Base-by-base conservation (phyloP, 164 flowering plant species). In the Piper betle region DNA sequence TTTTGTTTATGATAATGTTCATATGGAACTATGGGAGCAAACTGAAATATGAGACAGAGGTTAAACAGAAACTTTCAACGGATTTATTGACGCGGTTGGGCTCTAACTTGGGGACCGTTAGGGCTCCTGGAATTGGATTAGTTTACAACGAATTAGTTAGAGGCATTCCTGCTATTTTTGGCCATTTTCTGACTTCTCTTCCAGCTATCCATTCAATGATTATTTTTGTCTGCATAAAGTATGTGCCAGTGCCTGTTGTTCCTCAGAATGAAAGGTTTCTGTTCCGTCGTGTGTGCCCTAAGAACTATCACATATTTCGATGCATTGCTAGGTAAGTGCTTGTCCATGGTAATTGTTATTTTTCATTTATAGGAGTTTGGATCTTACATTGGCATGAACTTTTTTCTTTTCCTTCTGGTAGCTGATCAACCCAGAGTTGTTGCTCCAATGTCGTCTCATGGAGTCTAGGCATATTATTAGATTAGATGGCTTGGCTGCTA, bases 1-100 rank as follows among this genome's bases (percentile, higher is more conserved):
- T 86, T 40, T 67, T 86, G 75, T 90, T 93, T 67, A 66, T 90
- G 48, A 81, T 93, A 48, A 93, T 93, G 99, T 82, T 38, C 41
- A 65, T 93, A 66, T 93, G 99, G 99, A 93, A 93, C 63, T 93
- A 93, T 63, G 99, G 99, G 41, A 88, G 97, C 78, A 93, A 90
- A 79, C 91, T 93, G 15, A 93, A 85, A 69, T 93, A 93, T 78
- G 94, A 93, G 72, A 90, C 96, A 65, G 99, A 93, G 74, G 99
- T 93, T 58, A 85, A 77, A 78, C 80, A 90, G 75, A 93, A 90
- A 73, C 69, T 93, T 67, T 84, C 99, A 4, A 86, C 81, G 82
- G 95, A 86, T 70, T 75, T 90, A 75, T 70, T 90, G 82, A 77
- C 89, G 53, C 81, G 85, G 70, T 64, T 93, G 58, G 99, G 99